These are phyloP conservation scores for Rubroboletus pulcherrimus DNA, from an alignment of 768 basidiomycete species.

Conservation along the genomic window DNA sequence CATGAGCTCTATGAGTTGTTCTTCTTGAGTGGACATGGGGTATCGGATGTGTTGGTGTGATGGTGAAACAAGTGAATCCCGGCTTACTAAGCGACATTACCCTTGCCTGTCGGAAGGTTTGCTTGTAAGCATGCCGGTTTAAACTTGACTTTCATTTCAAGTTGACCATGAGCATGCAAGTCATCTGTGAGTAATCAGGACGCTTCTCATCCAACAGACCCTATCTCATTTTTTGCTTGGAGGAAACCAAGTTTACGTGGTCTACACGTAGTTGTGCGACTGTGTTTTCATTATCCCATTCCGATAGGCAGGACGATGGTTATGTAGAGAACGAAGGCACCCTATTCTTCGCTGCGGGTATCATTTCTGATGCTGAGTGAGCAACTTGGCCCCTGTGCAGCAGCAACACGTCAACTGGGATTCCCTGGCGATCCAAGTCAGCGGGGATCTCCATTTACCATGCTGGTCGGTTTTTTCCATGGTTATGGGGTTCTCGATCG, in stretches of 20 bases:
- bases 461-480: not conserved
- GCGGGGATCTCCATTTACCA: not conserved
- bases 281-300: not conserved
- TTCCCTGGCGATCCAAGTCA: not conserved
- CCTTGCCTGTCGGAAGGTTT: not conserved
- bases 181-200: not conserved
- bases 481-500: conserved; percentile 2
- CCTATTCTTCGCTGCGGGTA: not conserved
- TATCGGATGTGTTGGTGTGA: conserved; percentile 16
- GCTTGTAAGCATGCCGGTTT: not conserved
- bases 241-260: conserved; percentile 1
- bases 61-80: not conserved
- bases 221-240: not conserved
- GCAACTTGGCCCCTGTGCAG: conserved; percentile 1
- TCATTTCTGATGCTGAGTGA: not conserved
- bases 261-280: conserved; percentile 1
- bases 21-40: conserved; percentile 54
- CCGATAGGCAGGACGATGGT: not conserved
- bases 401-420: not conserved
- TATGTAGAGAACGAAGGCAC: not conserved
- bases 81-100: conserved; percentile 15
- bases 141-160: not conserved
- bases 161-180: too few relatives aligned
- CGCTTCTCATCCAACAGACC: not conserved
- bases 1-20: conserved; percentile 71